phyloP scores from a whole-genome alignment of 306 rosid species.

The Quercus glauca region DNA sequence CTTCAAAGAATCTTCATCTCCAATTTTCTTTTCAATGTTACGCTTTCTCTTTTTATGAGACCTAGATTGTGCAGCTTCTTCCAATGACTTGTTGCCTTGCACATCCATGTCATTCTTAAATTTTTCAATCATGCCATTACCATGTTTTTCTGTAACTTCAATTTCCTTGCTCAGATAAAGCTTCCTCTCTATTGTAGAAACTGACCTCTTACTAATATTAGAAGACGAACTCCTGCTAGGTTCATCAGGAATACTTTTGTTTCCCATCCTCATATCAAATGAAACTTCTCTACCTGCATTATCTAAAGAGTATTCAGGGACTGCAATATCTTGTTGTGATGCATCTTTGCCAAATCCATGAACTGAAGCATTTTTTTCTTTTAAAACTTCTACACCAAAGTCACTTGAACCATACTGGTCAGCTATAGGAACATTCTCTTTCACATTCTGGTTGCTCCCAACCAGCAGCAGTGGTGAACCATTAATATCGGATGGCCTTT shows the following conservation, averaged over 20 bases:
- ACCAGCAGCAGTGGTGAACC: constrained; percentile 1
- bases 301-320: constrained; percentile 20
- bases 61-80: constrained; percentile 35
- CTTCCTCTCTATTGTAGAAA: constrained; percentile 17
- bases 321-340: constrained; percentile 20
- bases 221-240: constrained; percentile 18
- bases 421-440: constrained; percentile 1
- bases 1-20: constrained; percentile 10
- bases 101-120: constrained; percentile 17
- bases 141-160: constrained; percentile 33
- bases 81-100: constrained; percentile 13
- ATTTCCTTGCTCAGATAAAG: constrained; percentile 24
- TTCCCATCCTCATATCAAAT: constrained; percentile 5
- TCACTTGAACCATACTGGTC: constrained; percentile 1
- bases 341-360: constrained; percentile 25
- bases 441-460: neutral
- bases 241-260: constrained; percentile 9
- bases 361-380: constrained; percentile 1
- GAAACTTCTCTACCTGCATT: constrained; percentile 27
- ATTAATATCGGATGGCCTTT: neutral
- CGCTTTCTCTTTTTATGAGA: constrained; percentile 31
- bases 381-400: constrained; percentile 7
- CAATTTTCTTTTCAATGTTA: constrained; percentile 20
- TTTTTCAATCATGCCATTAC: constrained; percentile 9
- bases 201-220: constrained; percentile 17